Evolutionary conservation across 176 grass and related monocot species (phyloP).

Genomic region (Thalia dealbata): DNA sequence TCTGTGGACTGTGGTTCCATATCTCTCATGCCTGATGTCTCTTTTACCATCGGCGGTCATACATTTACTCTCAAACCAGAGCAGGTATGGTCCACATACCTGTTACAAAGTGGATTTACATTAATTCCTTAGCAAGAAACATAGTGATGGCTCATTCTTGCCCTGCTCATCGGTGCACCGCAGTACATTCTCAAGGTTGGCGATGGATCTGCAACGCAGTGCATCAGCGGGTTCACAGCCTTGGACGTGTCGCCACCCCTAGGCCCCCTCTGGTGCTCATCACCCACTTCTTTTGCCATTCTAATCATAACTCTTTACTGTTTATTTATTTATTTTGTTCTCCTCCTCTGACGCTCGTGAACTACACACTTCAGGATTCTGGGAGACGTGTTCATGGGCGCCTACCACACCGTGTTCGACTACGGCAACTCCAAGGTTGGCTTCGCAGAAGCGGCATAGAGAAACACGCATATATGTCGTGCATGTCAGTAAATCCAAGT

Average conservation of each 20-base stretch:
- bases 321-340: neutral
- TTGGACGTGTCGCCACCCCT: constrained; percentile 67
- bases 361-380: constrained; percentile 75
- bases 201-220: constrained; percentile 47
- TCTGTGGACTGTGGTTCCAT: constrained; percentile 60
- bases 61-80: constrained; percentile 48
- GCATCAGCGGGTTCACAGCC: constrained; percentile 94
- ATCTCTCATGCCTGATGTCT: constrained; percentile 52
- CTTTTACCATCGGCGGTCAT: constrained; percentile 63
- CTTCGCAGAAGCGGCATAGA: constrained; percentile 57
- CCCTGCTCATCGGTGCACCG: neutral
- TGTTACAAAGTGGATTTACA: too few relatives aligned
- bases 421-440: constrained; percentile 65
- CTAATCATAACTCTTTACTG: too few relatives aligned
- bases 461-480: neutral
- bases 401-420: constrained; percentile 82
- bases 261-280: constrained; percentile 68
- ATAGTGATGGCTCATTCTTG: neutral
- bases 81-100: constrained; percentile 34
- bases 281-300: neutral
- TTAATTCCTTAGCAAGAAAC: neutral
- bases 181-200: constrained; percentile 87
- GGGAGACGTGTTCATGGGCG: constrained; percentile 98
- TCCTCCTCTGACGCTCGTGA: neutral
- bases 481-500: too few relatives aligned